Percentiles rank a stretch among this genome's conserved stretches.
Conservation (phyloP, 495 filamentous ascomycete genomes). For the Aspergillus conjunctus region DNA sequence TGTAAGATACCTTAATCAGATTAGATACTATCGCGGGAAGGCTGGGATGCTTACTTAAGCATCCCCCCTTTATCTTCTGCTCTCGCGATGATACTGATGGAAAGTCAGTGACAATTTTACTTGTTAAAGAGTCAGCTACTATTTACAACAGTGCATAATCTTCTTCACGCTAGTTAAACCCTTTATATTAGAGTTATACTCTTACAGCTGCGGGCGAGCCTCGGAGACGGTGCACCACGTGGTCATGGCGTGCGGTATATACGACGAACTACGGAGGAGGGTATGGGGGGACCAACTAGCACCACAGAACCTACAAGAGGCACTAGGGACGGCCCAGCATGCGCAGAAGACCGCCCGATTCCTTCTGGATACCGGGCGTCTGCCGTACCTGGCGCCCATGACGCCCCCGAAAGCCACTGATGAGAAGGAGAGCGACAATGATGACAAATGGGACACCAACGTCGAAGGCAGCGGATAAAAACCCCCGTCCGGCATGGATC, state of each 20-base stretch:
- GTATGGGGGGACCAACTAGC: not conserved
- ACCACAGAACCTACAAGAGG: not conserved
- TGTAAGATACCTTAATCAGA: too few relatives aligned
- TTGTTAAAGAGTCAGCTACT: too few relatives aligned
- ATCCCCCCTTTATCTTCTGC: too few relatives aligned
- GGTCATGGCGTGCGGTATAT: not conserved
- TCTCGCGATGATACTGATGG: too few relatives aligned
- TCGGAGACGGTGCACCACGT: too few relatives aligned
- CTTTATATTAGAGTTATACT: too few relatives aligned
- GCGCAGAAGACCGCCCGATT: not conserved
- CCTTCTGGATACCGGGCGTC: not conserved
- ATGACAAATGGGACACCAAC: not conserved
- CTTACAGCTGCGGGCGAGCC: too few relatives aligned
- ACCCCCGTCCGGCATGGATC: not conserved
- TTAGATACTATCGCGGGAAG: too few relatives aligned
- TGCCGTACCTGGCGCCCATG: not conserved
- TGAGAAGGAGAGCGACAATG: not conserved
- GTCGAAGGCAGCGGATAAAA: not conserved
- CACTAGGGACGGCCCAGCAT: not conserved
- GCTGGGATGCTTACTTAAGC: too few relatives aligned
- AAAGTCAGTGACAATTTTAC: too few relatives aligned
- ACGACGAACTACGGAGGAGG: not conserved
- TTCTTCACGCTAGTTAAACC: too few relatives aligned
- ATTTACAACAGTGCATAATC: too few relatives aligned
- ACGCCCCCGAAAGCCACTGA: not conserved